Evolutionary conservation across 345 rosid genomes (phyloP).

Genomic region (Bretschneidera sinensis): DNA sequence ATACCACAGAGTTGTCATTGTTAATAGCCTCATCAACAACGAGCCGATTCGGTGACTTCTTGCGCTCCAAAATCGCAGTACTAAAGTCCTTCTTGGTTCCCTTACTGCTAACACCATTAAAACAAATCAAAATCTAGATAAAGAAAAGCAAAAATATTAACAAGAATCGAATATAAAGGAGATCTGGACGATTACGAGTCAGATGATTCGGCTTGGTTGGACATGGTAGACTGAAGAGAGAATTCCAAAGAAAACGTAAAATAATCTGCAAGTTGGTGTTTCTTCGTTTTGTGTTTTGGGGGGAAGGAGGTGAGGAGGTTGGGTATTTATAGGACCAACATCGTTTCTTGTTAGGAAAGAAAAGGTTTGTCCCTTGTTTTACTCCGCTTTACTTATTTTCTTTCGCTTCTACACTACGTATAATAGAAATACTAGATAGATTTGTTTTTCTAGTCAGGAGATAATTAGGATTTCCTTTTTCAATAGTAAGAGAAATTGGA

Average conservation of each 20-base stretch:
- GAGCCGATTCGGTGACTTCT: slow-evolving; percentile 84
- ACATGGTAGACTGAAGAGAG: slow-evolving; percentile 35
- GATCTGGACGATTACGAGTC: slow-evolving; percentile 71
- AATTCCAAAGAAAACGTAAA: slow-evolving; percentile 11
- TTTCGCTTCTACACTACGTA: too few species aligned
- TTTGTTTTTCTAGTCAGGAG: too few species aligned
- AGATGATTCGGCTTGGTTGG: slow-evolving; percentile 77
- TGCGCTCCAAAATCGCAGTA: slow-evolving; percentile 86
- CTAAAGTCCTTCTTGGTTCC: slow-evolving; percentile 84
- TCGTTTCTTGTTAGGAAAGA: slow-evolving; percentile 62
- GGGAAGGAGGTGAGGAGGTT: slow-evolving; percentile 26
- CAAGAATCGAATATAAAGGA: slow-evolving; percentile 10
- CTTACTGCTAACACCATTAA: slow-evolving; percentile 36
- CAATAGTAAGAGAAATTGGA: too few species aligned
- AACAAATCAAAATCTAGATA: slow-evolving; percentile 3
- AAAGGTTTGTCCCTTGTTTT: slow-evolving; percentile 17
- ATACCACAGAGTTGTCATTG: slow-evolving; percentile 89
- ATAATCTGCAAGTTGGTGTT: neutral
- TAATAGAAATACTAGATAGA: too few species aligned
- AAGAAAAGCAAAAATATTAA: slow-evolving; percentile 7
- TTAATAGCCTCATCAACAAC: slow-evolving; percentile 86
- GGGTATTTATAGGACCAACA: slow-evolving; percentile 19
- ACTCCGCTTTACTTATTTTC: neutral
- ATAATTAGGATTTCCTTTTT: too few species aligned
- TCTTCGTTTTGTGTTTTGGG: neutral